A percentile compares a stretch with the other conserved stretches of the same genome.
These are phyloP conservation scores for Escovopsis sp. DNA, from an alignment of 2,329 filamentous ascomycete species.

Conservation along the genomic window DNA sequence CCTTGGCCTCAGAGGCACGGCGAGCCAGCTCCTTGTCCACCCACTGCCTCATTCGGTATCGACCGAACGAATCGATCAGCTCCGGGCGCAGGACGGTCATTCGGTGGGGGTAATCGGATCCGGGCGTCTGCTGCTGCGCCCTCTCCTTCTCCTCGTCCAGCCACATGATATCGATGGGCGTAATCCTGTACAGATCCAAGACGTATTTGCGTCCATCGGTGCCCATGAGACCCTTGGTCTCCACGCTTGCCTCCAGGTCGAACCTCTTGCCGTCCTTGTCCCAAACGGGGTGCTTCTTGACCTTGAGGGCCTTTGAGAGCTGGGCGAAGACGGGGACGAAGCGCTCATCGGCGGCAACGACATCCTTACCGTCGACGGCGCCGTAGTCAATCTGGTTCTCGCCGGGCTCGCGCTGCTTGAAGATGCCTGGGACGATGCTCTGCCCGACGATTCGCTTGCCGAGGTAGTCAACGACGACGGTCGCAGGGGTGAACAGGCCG, in stretches of 20 bases:
- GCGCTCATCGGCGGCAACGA: slow-evolving; percentile 77
- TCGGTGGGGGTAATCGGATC: slow-evolving; percentile 67
- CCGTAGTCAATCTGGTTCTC: slow-evolving; percentile 99
- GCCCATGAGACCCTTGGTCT: slow-evolving; percentile 94
- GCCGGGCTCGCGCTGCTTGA: slow-evolving; percentile 93
- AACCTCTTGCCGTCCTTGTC: slow-evolving; percentile 88
- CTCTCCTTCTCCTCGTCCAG: slow-evolving; percentile 53
- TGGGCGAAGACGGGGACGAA: slow-evolving; percentile 78
- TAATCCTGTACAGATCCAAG: slow-evolving; percentile 90
- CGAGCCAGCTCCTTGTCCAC: slow-evolving; percentile 64
- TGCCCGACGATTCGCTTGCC: slow-evolving; percentile 95
- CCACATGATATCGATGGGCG: slow-evolving; percentile 82
- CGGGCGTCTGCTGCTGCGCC: slow-evolving; percentile 26
- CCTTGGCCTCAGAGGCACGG: slow-evolving; percentile 26
- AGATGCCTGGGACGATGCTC: slow-evolving; percentile 96
- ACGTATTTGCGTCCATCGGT: slow-evolving; percentile 96
- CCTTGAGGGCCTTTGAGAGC: slow-evolving; percentile 75
- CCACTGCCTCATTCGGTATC: slow-evolving; percentile 78
- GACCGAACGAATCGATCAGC: slow-evolving; percentile 73
- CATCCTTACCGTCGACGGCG: slow-evolving; percentile 91
- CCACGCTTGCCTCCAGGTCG: slow-evolving; percentile 86
- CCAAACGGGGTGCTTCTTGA: slow-evolving; percentile 95
- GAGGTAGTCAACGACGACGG: slow-evolving; percentile 90
- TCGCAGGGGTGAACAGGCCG: slow-evolving; percentile 87
- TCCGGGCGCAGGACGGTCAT: slow-evolving; percentile 92